Evolutionary conservation across 2,329 filamentous ascomycete species (phyloP).

Genomic region (Emmonsia crescens): DNA sequence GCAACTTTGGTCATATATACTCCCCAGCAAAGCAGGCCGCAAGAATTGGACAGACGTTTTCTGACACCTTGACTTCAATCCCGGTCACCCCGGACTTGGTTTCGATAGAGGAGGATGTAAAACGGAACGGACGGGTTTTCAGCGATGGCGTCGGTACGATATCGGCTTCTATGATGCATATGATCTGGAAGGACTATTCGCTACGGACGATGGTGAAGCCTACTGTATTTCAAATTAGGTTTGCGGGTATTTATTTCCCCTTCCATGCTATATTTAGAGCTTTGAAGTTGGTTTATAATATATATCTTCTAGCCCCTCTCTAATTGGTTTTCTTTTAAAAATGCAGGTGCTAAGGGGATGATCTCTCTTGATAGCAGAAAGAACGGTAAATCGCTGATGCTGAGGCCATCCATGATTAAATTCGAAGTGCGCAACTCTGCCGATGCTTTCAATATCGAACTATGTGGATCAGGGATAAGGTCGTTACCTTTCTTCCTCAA

Average conservation of each 20-base stretch:
- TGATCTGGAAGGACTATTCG: constrained; percentile 44
- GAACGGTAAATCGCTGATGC: constrained; percentile 44
- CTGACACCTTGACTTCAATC: constrained; percentile 59
- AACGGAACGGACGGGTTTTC: constrained; percentile 49
- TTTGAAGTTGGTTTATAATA: neutral
- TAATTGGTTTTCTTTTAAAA: constrained; percentile 8
- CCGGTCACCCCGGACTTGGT: constrained; percentile 27
- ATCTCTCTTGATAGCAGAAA: constrained; percentile 57
- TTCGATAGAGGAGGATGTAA: constrained; percentile 20
- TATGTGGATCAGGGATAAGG: constrained; percentile 44
- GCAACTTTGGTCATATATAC: constrained; percentile 41
- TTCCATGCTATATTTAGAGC: neutral
- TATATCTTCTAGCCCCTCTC: neutral
- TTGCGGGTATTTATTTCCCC: constrained; percentile 39
- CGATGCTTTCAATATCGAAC: constrained; percentile 16
- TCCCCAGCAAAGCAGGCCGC: constrained; percentile 49
- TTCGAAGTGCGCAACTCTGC: constrained; percentile 50
- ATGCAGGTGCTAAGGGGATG: constrained; percentile 62
- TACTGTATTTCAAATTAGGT: constrained; percentile 57
- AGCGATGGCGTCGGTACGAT: constrained; percentile 73
- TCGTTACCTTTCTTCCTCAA: constrained; percentile 64
- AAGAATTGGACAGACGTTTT: constrained; percentile 56
- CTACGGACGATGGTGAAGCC: constrained; percentile 16
- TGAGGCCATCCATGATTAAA: constrained; percentile 71
- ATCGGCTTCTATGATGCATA: constrained; percentile 47